A percentile compares a stretch with the other conserved stretches of the same genome.
Evolutionary conservation across 306 rosid species (phyloP).

Genomic region (Corylus americana): DNA sequence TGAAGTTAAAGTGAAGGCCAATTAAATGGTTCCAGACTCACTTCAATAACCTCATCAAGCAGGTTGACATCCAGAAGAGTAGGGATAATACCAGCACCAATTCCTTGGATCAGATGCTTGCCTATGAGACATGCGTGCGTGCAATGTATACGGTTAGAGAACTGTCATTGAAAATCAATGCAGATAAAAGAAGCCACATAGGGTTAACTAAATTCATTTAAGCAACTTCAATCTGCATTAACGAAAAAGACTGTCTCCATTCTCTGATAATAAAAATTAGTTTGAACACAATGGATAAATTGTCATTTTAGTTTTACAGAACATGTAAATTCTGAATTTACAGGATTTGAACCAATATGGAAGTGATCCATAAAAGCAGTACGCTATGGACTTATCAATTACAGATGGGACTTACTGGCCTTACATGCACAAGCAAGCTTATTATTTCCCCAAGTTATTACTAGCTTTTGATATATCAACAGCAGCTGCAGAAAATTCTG

Average conservation of each 20-base stretch:
- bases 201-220: constrained; percentile 1
- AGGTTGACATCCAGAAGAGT: constrained; percentile 51
- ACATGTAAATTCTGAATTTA: not conserved
- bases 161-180: not conserved
- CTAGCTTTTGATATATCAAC: not conserved
- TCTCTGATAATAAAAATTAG: not conserved
- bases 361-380: not conserved
- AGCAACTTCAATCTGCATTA: constrained; percentile 1
- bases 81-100: constrained; percentile 73
- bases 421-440: not conserved
- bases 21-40: constrained; percentile 16
- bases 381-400: not conserved
- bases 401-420: not conserved
- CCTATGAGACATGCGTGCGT: constrained; percentile 41
- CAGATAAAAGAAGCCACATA: not conserved
- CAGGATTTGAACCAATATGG: not conserved
- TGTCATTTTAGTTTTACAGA: not conserved
- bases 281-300: not conserved
- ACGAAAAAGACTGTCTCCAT: not conserved
- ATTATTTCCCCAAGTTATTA: not conserved
- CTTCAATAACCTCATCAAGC: constrained; percentile 74
- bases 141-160: constrained; percentile 15
- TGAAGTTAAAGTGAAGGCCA: not conserved
- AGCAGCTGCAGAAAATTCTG: not conserved
- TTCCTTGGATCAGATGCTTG: constrained; percentile 76